Conservation (phyloP, 1,139 yeast species). For the Scheffersomyces illinoinensis region DNA sequence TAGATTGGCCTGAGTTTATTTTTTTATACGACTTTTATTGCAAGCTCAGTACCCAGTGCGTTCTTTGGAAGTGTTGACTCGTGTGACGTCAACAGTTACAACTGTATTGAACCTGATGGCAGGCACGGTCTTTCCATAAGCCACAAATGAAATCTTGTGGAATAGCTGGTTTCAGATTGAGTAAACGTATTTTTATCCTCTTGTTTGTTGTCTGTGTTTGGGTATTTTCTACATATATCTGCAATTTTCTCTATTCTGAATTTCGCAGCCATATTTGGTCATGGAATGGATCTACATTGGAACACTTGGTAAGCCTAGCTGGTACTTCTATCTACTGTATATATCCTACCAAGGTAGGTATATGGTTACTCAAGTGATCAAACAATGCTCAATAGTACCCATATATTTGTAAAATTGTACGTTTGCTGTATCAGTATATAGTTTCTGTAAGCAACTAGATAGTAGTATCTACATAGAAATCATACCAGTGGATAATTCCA, state of each 20-base stretch:
- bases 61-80: not conserved
- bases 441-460: not conserved
- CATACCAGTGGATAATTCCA: not conserved
- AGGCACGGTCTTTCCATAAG: not conserved
- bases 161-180: not conserved
- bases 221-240: no score
- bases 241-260: no score
- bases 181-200: no score
- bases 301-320: no score
- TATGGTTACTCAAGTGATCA: no score
- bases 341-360: no score
- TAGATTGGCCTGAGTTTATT: not conserved
- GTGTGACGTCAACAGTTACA: not conserved
- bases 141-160: not conserved
- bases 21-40: not conserved
- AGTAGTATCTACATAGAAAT: not conserved
- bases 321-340: no score
- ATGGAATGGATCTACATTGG: no score
- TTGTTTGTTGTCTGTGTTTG: no score
- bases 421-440: not conserved
- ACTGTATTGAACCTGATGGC: not conserved
- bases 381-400: not conserved
- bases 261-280: not conserved
- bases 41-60: not conserved
- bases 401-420: not conserved